These are phyloP conservation scores for Lipomyces starkeyi DNA, from an alignment of 805 yeast genomes.

Conservation along the genomic window DNA sequence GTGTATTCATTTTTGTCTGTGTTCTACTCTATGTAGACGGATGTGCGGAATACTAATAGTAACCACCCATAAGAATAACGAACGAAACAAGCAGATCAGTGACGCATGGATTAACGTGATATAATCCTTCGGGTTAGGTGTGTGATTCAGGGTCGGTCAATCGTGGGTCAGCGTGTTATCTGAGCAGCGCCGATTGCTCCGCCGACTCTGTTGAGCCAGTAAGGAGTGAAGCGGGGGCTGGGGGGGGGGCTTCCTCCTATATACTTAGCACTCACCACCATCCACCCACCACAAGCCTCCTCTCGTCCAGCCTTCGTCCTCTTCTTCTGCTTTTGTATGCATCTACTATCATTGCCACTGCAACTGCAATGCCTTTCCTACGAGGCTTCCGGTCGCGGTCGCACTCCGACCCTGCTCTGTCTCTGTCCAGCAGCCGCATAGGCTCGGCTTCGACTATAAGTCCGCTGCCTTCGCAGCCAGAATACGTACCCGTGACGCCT, in stretches of 20 bases:
- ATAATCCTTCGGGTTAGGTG: not conserved
- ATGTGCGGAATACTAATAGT: not conserved
- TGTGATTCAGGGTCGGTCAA: not conserved
- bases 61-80: too few species aligned
- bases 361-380: conserved; percentile 30
- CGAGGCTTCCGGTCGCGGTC: conserved; percentile 35
- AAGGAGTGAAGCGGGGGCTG: too few species aligned
- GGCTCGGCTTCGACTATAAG: not conserved
- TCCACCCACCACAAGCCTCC: not conserved
- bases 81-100: not conserved
- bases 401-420: conserved; percentile 29
- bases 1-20: not conserved
- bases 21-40: not conserved
- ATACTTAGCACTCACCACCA: too few species aligned
- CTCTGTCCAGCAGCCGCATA: conserved; percentile 1
- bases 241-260: too few species aligned
- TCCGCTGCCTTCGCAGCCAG: not conserved
- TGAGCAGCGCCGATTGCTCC: not conserved
- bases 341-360: not conserved
- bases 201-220: too few species aligned
- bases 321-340: not conserved
- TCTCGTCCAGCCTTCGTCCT: not conserved
- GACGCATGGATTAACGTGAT: not conserved
- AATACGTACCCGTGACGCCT: not conserved
- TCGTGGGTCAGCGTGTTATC: not conserved